Conservation (phyloP, 257 asterid genomes). For the Fraxinus excelsior region DNA sequence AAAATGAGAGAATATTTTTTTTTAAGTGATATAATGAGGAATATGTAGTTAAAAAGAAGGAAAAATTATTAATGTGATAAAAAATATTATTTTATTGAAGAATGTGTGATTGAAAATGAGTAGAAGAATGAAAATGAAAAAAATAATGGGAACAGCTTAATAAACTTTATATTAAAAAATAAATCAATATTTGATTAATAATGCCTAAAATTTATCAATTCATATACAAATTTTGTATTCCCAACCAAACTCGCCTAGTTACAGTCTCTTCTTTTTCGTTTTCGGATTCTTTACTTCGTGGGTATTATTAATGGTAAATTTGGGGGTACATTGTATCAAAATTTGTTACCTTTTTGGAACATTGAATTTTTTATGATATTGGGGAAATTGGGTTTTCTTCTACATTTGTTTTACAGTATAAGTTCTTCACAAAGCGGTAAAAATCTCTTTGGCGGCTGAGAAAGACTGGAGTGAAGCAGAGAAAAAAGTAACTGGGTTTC, state of each 20-base stretch:
- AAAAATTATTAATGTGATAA: too few relatives aligned
- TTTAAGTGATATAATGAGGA: too few relatives aligned
- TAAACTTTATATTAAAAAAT: too few relatives aligned
- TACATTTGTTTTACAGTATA: neutral
- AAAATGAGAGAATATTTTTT: too few relatives aligned
- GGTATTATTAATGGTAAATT: constrained; percentile 15
- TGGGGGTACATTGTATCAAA: neutral
- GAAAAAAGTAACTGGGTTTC: neutral
- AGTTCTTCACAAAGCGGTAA: constrained; percentile 14
- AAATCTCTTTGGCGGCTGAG: constrained; percentile 24
- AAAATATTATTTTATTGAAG: too few relatives aligned
- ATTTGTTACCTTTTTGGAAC: constrained; percentile 23
- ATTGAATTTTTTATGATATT: constrained; percentile 4
- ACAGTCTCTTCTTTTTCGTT: neutral
- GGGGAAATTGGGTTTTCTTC: constrained; percentile 20
- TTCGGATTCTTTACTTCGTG: constrained; percentile 11
- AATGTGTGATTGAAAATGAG: too few relatives aligned
- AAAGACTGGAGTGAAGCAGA: constrained; percentile 6
- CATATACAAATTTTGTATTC: too few relatives aligned
- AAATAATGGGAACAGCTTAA: too few relatives aligned
- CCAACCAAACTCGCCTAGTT: neutral
- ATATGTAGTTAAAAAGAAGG: too few relatives aligned
- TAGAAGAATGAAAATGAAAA: too few relatives aligned
- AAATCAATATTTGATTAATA: too few relatives aligned
- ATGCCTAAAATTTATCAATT: too few relatives aligned